These are phyloP conservation scores for Tetragonia tetragonoides DNA, from an alignment of 148 eudicot species.

Conservation along the genomic window DNA sequence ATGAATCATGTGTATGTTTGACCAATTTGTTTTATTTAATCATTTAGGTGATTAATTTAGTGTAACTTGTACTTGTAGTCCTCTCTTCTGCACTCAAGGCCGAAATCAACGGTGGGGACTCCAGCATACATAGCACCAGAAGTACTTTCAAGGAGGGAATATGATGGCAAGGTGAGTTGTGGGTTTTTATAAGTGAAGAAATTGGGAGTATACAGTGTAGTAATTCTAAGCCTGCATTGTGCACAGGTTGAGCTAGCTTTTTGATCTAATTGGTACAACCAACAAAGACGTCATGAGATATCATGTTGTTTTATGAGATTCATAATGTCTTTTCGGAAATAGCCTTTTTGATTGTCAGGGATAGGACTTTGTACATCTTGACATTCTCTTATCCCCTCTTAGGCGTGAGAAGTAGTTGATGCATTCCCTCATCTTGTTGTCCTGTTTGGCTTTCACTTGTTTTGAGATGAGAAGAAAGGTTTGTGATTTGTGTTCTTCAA, in stretches of 20 bases:
- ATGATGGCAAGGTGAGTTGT: slow-evolving; percentile 76
- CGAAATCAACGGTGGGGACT: slow-evolving; percentile 89
- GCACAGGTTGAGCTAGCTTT: background rate
- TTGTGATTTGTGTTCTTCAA: background rate
- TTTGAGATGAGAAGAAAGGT: background rate
- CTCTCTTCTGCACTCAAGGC: slow-evolving; percentile 77
- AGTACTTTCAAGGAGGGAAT: slow-evolving; percentile 74
- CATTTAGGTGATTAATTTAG: slow-evolving; percentile 18
- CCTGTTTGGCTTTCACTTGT: background rate
- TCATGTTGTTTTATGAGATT: background rate
- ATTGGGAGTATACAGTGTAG: background rate
- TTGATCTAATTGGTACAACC: background rate
- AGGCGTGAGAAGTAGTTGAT: background rate
- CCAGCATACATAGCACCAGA: slow-evolving; percentile 92
- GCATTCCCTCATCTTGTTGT: background rate
- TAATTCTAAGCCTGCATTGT: slow-evolving; percentile 15
- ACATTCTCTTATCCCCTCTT: background rate
- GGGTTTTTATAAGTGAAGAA: background rate
- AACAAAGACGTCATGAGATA: background rate
- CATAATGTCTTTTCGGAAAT: too few species aligned
- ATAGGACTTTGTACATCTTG: too few species aligned
- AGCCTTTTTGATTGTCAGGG: too few species aligned
- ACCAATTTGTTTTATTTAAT: slow-evolving; percentile 17
- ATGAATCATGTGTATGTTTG: slow-evolving; percentile 24
- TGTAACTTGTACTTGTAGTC: slow-evolving; percentile 44